Evolutionary conservation across 352 stramenopile species (phyloP), one percentile per base, ranked within the genome.

Genomic region (Globisporangium okanoganense): DNA sequence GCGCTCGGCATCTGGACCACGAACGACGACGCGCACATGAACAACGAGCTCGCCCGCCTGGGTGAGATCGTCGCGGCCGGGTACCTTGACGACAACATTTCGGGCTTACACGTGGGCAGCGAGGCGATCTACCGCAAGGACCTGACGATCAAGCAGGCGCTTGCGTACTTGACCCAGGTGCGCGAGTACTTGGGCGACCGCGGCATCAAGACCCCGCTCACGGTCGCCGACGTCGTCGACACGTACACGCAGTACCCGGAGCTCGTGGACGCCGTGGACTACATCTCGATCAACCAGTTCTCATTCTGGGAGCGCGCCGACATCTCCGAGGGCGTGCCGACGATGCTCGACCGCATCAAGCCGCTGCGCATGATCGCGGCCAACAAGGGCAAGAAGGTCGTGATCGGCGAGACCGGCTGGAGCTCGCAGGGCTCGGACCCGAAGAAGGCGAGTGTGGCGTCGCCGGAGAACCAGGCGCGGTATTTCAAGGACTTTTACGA

Each of bases 371-470:
- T 69, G 13, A 20, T 69, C 29, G 75, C 77, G n/a, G 70, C 73
- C 0, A 50, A 69, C 0, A 85, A 85, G 62, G 62, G 65, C 50
- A 94, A 94, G 65, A 50, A 65, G 24, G 40, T 93, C 8, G 50
- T 90, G n/a, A 75, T 93, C 53, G 77, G 76, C n/a, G 84, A 93
- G 66, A 78, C 66, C 0, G 82, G 84, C 20, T 93, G 84, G 84
- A 75, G 77, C 50, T 87, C 81, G 0, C 61, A 56, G 10, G 83
- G 83, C 35, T 55, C 31, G 2, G 56, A 80, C 49, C 5, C 43
- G 2, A 36, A 47, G 27, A 44, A 54, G 20, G 67, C 75, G 2
- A 71, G 72, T 40, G 67, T 79, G 1, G 69, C 83, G 1, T 72
- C 80, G 22, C 66, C 74, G 7, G 75, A 53, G 5, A 82, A 82